Base-by-base conservation (phyloP, 1,139 yeast species). In the Yamadazyma membranifaciens region DNA sequence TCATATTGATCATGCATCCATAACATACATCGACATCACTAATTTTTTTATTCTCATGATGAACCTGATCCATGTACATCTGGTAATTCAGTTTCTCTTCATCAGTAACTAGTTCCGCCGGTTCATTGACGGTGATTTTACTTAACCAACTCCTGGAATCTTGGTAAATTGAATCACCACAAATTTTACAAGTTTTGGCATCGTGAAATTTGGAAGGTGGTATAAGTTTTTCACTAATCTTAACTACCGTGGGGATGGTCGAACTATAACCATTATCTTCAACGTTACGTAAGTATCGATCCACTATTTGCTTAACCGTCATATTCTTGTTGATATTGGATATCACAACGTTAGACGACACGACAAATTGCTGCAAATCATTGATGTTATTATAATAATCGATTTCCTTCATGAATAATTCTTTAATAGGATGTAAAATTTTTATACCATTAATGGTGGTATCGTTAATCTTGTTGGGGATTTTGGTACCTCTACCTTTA, bases 191-290 rank as follows among this genome's bases (percentile, higher is more conserved):
- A 4, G 43, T 39, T 10, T 22, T 14, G 6, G 50, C 44, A 9
- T 46, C 40, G 4, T 43, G 49, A 15, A 49, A 51, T n/a, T 52
- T 58, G 6, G 52, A 56, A 0, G 87, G 88, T 9, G 75, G 74
- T 1, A 79, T 80, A 38, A 92, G 65, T 59, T 92, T 91, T 39
- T 82, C 83, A 9, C 95, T 96, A 0, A 96, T 91, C 48, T 87
- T 82, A 10, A 89, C 91, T 14, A 92, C 98, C 0, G 98, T 91
- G 0, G 97, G 85, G 2, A 94, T 92, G 3, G 94, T 88, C 39
- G 95, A 88, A 0, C 96, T 88, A 55, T 89, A 91, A 6, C 86
- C 95, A 9, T 78, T 69, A 7, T 65, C 73, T 54, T 89, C 96
- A 28, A 91, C 79, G 33, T 75, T 75, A 29, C 68, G 73, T 54